Percentiles rank a stretch among this genome's conserved stretches.
phyloP scores from a whole-genome alignment of 371 early-diverging fungal genomes.

The Mortierella sp. region DNA sequence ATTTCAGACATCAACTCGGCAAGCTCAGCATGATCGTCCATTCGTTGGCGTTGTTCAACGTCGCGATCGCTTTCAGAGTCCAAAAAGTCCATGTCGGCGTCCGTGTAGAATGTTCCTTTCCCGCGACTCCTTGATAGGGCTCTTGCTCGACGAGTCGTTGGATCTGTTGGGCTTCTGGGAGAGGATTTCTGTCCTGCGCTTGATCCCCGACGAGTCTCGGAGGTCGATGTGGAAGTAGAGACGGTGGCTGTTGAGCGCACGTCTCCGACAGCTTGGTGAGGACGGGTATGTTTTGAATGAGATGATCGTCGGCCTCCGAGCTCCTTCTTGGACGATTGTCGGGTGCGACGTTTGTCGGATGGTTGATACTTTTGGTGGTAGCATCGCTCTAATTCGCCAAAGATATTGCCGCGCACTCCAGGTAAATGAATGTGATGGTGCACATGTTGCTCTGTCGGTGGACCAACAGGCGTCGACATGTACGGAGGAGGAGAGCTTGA shows the following conservation, averaged over 20 bases:
- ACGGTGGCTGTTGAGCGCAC: conserved; percentile 24
- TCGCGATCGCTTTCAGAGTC: conserved; percentile 34
- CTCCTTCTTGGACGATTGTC: conserved; percentile 27
- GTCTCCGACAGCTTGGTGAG: background rate
- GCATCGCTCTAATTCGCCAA: conserved; percentile 45
- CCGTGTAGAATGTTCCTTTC: conserved; percentile 38
- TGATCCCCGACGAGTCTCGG: conserved; percentile 28
- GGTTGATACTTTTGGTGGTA: conserved; percentile 27
- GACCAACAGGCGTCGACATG: conserved; percentile 24
- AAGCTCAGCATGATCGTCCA: conserved; percentile 10
- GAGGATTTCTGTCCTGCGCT: background rate
- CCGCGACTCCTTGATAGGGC: background rate
- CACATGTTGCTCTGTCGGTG: conserved; percentile 34
- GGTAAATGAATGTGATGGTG: conserved; percentile 37
- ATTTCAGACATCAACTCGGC: conserved; percentile 17
- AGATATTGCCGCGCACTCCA: conserved; percentile 47
- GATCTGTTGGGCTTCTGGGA: background rate
- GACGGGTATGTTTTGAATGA: conserved; percentile 8
- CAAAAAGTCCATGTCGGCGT: conserved; percentile 47
- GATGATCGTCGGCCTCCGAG: conserved; percentile 4
- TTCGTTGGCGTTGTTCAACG: background rate
- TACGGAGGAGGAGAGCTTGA: conserved; percentile 43
- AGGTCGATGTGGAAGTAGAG: conserved; percentile 51
- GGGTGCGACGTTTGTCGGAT: conserved; percentile 3
- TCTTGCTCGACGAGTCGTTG: background rate